phyloP scores from a whole-genome alignment of 208 protist species.

The Acanthamoeba lugdunensis region DNA sequence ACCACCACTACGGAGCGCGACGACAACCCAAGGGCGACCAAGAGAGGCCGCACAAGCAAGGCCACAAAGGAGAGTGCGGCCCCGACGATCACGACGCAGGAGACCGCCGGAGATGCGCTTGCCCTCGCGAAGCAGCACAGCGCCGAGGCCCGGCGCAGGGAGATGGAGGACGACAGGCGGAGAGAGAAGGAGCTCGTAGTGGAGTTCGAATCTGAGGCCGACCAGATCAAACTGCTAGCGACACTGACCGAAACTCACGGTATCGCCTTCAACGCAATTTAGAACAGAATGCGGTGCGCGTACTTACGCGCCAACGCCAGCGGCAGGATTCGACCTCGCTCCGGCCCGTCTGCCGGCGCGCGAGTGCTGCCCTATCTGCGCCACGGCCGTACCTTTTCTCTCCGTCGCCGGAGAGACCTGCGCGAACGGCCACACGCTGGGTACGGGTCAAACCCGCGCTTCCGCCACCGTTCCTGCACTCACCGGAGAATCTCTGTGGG shows the following conservation, averaged over 20 bases:
- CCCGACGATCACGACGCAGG: not conserved
- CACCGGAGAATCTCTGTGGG: not conserved
- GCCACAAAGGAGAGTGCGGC: not conserved
- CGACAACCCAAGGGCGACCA: not conserved
- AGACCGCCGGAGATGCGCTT: not conserved
- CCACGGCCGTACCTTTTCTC: not conserved
- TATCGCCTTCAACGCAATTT: too few species aligned
- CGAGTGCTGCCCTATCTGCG: slow-evolving; percentile 19
- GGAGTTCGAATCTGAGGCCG: not conserved
- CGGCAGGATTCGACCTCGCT: not conserved
- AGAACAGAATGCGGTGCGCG: not conserved
- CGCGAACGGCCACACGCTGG: not conserved
- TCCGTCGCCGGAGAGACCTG: not conserved
- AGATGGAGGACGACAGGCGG: not conserved
- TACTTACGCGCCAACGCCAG: not conserved
- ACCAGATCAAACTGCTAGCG: not conserved
- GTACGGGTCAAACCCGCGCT: not conserved
- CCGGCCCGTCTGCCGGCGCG: not conserved
- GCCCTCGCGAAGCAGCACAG: not conserved
- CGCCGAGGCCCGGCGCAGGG: not conserved
- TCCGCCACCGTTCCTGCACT: not conserved
- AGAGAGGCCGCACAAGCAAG: not conserved
- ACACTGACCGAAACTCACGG: not conserved
- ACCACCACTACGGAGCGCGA: not conserved
- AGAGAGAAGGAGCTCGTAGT: slow-evolving; percentile 6